Conservation (phyloP, 345 rosid genomes). For the Erodium maritimum region DNA sequence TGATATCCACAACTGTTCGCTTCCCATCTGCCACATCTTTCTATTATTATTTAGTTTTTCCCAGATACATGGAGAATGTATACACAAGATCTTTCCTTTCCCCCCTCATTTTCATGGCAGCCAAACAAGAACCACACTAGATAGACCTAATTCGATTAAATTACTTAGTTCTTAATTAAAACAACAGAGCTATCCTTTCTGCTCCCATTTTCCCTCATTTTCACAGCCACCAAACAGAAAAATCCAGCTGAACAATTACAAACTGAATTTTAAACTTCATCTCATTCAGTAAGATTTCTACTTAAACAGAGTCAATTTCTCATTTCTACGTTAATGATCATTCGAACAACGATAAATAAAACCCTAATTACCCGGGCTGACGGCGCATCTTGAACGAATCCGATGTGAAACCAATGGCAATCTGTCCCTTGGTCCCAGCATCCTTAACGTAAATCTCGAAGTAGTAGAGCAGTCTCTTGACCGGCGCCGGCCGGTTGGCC, state of each 20-base stretch:
- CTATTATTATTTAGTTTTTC: too few relatives aligned
- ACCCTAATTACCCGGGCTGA: conserved; percentile 60
- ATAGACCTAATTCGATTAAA: neutral
- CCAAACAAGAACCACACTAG: neutral
- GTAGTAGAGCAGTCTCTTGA: conserved; percentile 63
- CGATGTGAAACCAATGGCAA: conserved; percentile 77
- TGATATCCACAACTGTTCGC: conserved; percentile 89
- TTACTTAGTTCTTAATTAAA: neutral
- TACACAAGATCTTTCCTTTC: neutral
- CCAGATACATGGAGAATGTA: neutral
- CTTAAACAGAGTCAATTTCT: too few relatives aligned
- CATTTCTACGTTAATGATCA: neutral
- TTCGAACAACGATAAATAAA: neutral
- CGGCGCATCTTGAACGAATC: conserved; percentile 77
- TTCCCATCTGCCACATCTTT: conserved; percentile 70
- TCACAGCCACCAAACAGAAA: conserved; percentile 8
- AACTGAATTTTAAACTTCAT: neutral
- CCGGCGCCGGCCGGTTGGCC: conserved; percentile 71
- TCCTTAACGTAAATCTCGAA: conserved; percentile 81
- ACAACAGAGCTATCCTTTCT: neutral
- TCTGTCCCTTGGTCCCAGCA: conserved; percentile 63
- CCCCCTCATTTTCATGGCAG: neutral
- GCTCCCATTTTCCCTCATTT: neutral
- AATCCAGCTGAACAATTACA: neutral
- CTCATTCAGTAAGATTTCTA: too few relatives aligned